Evolutionary conservation across 768 basidiomycete species (phyloP), one percentile per base, ranked within the genome.

Genomic region (Stropharia rugosoannulata): DNA sequence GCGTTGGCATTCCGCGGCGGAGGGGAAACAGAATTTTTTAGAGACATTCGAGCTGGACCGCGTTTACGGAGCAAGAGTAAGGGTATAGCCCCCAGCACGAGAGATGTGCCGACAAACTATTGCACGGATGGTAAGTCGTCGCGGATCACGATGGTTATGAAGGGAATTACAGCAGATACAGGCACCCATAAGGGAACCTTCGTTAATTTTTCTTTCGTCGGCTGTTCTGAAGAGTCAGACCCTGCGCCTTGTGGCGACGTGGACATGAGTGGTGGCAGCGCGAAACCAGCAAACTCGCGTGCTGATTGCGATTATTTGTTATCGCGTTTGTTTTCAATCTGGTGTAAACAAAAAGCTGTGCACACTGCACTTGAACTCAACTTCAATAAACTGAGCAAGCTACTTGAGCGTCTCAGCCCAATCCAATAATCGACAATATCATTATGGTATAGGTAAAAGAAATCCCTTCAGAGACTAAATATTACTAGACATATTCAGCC

Each of bases 61-160:
- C 70, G 67, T 49, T 69, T 64, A 37, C 71, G 73, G 9, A 77
- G 59, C 63, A 73, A 64, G 29, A 74, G 55, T 0, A 75, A 59
- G 3, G 74, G 75, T 38, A 76, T 65, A 16, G 70, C 72, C 29
- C 29, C 29, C 9, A 77, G 58, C 18, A 68, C 68, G 11, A 71
- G 48, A 41, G 62, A 66, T 2, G 71, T 73, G 19, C 71, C 70
- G 38, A 71, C 45, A 54, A 70, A 67, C 70, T 73, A 46, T 45
- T 10, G 37, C 11, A 15, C 5, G 7, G 10, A 13, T 5, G 4
- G 16, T 35, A 38, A 46, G 22, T 25, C 7, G 11, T 46, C 18
- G 10, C 22, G 27, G 29, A 22, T 13, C 27, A 27, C 11, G 42
- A 22, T 16, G 45, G 4, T 27, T 18, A 27, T 32, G 22, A 11